These are phyloP conservation scores for Capsicum pubescens DNA, from an alignment of 257 asterid genomes.

Conservation along the genomic window DNA sequence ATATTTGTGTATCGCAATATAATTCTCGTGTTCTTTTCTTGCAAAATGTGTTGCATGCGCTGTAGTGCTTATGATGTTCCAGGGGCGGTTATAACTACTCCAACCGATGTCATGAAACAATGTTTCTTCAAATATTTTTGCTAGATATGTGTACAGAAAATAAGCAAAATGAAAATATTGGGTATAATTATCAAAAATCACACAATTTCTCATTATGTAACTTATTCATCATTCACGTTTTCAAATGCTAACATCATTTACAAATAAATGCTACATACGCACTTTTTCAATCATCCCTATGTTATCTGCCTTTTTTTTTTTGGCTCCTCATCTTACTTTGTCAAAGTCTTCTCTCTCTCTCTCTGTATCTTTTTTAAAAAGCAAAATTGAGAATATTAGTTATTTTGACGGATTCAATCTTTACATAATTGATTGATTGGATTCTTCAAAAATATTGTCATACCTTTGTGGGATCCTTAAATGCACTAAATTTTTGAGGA, in stretches of 20 bases:
- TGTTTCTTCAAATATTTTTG: too few relatives aligned
- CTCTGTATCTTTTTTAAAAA: background rate
- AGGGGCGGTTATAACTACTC: too few relatives aligned
- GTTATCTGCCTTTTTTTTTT: background rate
- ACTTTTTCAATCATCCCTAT: background rate
- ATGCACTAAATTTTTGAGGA: too few relatives aligned
- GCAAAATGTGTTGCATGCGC: too few relatives aligned
- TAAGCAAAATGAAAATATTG: too few relatives aligned
- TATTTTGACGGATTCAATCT: background rate
- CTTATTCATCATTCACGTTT: background rate
- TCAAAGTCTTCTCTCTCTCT: background rate
- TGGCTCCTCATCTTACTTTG: background rate
- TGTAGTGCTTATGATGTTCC: too few relatives aligned
- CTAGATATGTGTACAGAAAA: too few relatives aligned
- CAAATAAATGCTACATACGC: background rate
- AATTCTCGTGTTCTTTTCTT: background rate
- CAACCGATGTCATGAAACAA: too few relatives aligned
- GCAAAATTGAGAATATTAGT: background rate
- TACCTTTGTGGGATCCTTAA: too few relatives aligned
- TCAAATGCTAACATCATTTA: background rate
- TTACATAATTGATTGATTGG: background rate
- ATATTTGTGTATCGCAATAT: background rate
- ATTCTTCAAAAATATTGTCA: too few relatives aligned
- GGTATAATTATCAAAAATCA: too few relatives aligned
- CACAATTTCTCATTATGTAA: too few relatives aligned